Base-by-base conservation (phyloP, 345 rosid genomes). In the Syzygium aqueum region DNA sequence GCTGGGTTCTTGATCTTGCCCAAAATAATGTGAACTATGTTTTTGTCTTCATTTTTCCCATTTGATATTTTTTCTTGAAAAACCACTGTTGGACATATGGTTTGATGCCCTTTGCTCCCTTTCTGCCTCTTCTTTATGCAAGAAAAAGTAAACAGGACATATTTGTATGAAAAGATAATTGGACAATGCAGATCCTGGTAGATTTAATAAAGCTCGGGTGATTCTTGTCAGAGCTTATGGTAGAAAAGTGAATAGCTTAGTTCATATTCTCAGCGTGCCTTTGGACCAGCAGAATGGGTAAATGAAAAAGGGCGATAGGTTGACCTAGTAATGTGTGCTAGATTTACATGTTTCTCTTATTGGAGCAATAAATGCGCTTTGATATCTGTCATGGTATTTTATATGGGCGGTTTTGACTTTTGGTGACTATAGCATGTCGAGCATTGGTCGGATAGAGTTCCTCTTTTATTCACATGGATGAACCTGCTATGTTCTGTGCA, bases 401-500 rank as follows among this genome's bases (percentile, higher is more conserved):
- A 67, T 37, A 17, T 40, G 23, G 12, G 49, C 19, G 80, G 37
- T 67, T 33, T 33, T 61, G 73, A 61, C n/a, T 61, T 67, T 67
- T 7, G 10, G 46, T 37, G 46, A 67, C 80, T 33, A 19, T 21
- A 9, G 33, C 85, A 30, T 84, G 63, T 33, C 28, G 46, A 84
- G 49, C 85, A 19, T 46, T 53, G 85, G n/a, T 40, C 6, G 6
- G 85, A 43, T 53, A 6, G 61, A 73, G 25, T 73, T 73, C 49
- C 49, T 21, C 25, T 73, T 21, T 73, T 19, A 84, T 46, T 84
- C 84, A 51, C 84, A 15, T 46, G 59, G 57, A 37, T 21, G 16
- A 59, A 51, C 73, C 83, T n/a, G 85, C 28, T 11, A 11, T 84
- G 46, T 85, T 85, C 25, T 86, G 40, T 85, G 73, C 94, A 98